Evolutionary conservation across 306 rosid genomes (phyloP).

Genomic region (Cicer cuneatum): DNA sequence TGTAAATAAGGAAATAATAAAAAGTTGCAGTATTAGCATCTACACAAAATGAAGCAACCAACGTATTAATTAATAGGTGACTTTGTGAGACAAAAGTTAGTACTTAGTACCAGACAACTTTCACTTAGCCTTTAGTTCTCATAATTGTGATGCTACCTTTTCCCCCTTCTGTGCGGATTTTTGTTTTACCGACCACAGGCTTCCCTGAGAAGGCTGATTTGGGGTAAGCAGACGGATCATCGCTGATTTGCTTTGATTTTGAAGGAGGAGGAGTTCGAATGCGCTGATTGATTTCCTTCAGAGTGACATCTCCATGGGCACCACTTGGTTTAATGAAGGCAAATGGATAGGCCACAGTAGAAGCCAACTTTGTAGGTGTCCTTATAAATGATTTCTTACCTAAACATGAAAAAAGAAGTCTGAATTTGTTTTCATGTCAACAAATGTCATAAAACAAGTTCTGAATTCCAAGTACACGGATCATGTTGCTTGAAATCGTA

Average conservation of each 20-base stretch:
- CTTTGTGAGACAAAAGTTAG: slow-evolving; percentile 36
- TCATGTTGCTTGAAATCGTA: background rate
- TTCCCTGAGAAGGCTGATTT: slow-evolving; percentile 98
- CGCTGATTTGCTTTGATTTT: slow-evolving; percentile 57
- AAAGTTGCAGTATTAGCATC: slow-evolving; percentile 47
- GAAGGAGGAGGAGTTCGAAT: slow-evolving; percentile 78
- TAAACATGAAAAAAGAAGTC: slow-evolving; percentile 51
- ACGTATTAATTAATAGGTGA: slow-evolving; percentile 28
- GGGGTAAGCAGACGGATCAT: slow-evolving; percentile 71
- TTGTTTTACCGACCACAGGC: slow-evolving; percentile 94
- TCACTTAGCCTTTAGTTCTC: slow-evolving; percentile 85
- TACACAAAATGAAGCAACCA: slow-evolving; percentile 47
- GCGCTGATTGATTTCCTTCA: slow-evolving; percentile 95
- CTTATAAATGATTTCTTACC: slow-evolving; percentile 79
- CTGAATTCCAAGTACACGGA: slow-evolving; percentile 14
- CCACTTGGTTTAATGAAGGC: slow-evolving; percentile 95
- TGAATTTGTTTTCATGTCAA: slow-evolving; percentile 33
- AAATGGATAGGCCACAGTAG: slow-evolving; percentile 95
- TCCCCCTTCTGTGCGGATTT: slow-evolving; percentile 92
- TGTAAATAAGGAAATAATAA: slow-evolving; percentile 32
- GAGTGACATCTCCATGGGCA: slow-evolving; percentile 89
- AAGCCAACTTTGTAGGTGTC: slow-evolving; percentile 74
- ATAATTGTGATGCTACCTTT: slow-evolving; percentile 98
- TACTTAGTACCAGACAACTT: slow-evolving; percentile 38
- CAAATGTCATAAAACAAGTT: background rate